A percentile compares a stretch with the other conserved stretches of the same genome.
These are phyloP conservation scores for Pichia exigua DNA, from an alignment of 805 yeast species.

Conservation along the genomic window DNA sequence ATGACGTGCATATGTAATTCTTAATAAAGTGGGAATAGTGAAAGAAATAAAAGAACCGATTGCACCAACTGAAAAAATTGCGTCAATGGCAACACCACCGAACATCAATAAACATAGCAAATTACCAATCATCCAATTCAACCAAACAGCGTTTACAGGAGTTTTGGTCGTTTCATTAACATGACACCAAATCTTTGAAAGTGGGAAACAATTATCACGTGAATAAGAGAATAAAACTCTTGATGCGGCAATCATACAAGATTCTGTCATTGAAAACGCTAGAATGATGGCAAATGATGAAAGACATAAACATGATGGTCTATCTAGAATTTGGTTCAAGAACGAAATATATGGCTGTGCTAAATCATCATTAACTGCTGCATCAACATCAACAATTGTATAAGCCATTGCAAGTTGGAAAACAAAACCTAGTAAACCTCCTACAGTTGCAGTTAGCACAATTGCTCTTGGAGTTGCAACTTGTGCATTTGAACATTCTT, in stretches of 20 bases:
- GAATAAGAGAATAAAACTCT: slow-evolving; percentile 62
- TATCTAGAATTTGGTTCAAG: slow-evolving; percentile 40
- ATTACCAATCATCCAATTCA: slow-evolving; percentile 48
- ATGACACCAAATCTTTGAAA: slow-evolving; percentile 38
- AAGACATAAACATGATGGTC: slow-evolving; percentile 34
- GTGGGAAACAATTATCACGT: slow-evolving; percentile 61
- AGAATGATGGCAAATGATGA: slow-evolving; percentile 37
- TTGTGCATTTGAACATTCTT: slow-evolving; percentile 59
- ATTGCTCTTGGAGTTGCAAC: slow-evolving; percentile 63
- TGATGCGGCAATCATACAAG: slow-evolving; percentile 60
- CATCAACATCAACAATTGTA: slow-evolving; percentile 44
- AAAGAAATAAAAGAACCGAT: slow-evolving; percentile 62
- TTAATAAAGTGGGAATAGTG: slow-evolving; percentile 53
- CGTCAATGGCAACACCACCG: slow-evolving; percentile 58
- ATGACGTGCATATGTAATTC: slow-evolving; percentile 46
- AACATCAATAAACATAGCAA: slow-evolving; percentile 52
- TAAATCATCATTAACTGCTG: slow-evolving; percentile 38
- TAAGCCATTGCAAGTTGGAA: slow-evolving; percentile 56
- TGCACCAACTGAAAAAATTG: slow-evolving; percentile 68
- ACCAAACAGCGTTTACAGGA: slow-evolving; percentile 59
- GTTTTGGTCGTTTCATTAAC: slow-evolving; percentile 49
- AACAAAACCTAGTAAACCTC: slow-evolving; percentile 49
- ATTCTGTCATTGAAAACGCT: slow-evolving; percentile 44
- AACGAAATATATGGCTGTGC: slow-evolving; percentile 58
- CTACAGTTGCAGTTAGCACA: slow-evolving; percentile 46